A percentile compares a stretch with the other conserved stretches of the same genome.
phyloP scores from a whole-genome alignment of 192 early-diverging fungal species.

The Podila minutissima region DNA sequence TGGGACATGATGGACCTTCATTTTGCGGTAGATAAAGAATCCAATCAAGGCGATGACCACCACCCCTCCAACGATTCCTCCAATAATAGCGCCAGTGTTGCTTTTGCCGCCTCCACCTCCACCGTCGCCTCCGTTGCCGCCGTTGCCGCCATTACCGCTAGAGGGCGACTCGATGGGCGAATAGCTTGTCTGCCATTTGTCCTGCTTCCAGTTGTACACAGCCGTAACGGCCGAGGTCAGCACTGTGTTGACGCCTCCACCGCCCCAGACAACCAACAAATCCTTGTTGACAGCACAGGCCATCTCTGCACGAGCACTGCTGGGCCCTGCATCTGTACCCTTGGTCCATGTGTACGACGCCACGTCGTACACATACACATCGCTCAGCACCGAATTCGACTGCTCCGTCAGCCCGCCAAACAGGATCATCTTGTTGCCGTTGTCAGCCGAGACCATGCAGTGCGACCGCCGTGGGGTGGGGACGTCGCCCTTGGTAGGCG shows the following conservation, averaged over 20 bases:
- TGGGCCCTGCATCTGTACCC: neutral
- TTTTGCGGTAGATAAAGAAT: neutral
- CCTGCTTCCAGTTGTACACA: conserved; percentile 4
- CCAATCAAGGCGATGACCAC: neutral
- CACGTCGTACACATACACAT: conserved; percentile 17
- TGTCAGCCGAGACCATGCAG: conserved; percentile 9
- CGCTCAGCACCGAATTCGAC: conserved; percentile 2
- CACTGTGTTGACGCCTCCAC: conserved; percentile 4
- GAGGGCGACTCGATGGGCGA: neutral
- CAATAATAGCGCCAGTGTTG: neutral
- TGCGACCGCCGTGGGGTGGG: neutral
- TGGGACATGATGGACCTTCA: neutral
- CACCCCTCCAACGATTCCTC: neutral
- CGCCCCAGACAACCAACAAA: conserved; percentile 15
- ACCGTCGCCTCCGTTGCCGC: neutral
- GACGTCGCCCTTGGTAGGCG: neutral
- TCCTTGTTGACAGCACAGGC: conserved; percentile 18
- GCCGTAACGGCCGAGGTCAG: neutral
- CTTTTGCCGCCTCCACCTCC: neutral
- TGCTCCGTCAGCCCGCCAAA: conserved; percentile 16
- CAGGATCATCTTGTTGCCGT: conserved; percentile 15
- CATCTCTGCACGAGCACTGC: conserved; percentile 1
- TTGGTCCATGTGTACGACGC: conserved; percentile 9
- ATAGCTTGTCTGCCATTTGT: neutral
- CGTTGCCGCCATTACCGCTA: neutral